Base-by-base conservation (phyloP, 352 stramenopile species). In the Pythium dissotocum region DNA sequence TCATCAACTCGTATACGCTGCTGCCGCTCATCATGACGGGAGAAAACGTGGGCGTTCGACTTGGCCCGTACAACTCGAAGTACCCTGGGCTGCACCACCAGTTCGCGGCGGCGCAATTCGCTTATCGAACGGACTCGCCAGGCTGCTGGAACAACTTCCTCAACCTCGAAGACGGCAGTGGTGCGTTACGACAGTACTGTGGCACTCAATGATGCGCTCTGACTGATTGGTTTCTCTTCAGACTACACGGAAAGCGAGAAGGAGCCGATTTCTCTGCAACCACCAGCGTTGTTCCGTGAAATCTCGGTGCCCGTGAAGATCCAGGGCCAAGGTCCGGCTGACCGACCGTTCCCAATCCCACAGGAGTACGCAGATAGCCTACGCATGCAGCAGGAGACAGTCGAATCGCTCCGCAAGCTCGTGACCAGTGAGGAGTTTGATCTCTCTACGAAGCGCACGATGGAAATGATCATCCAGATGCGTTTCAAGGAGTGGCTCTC, bases 51-150 rank as follows among this genome's bases (percentile, higher is more conserved):
- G 93, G 85, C 28, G 97, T 97, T 64, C 84, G 97, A 63, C 88
- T 99, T 56, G 97, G 94, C 16, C 97, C 97, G 2, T 98, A 98
- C 88, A 98, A 98, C 74, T 92, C 92, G 55, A 97, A 95, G 75
- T 99, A 98, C 75, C 83, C 95, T 4, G 85, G 87, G 10, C 82
- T 98, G 21, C 83, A 79, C 40, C 86, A 97, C 51, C 85, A 97
- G 62, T 60, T 97, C 53, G 63, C 65, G 2, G 73, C 67, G 2
- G 65, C 79, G 2, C 70, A 80, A 21, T 83, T 97, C 56, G 58
- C 73, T 8, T 88, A 63, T 32, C 65, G 81, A 54, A 30, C 77
- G 2, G 79, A 91, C 44, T 87, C 77, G 0, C 49, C 73, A 35
- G 87, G 87, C 14, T 73, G 67, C 16, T 95, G 87, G 87, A 77